phyloP scores from a whole-genome alignment of 225 moss, liverwort and hornwort genomes.

The Physcomitrium patens region DNA sequence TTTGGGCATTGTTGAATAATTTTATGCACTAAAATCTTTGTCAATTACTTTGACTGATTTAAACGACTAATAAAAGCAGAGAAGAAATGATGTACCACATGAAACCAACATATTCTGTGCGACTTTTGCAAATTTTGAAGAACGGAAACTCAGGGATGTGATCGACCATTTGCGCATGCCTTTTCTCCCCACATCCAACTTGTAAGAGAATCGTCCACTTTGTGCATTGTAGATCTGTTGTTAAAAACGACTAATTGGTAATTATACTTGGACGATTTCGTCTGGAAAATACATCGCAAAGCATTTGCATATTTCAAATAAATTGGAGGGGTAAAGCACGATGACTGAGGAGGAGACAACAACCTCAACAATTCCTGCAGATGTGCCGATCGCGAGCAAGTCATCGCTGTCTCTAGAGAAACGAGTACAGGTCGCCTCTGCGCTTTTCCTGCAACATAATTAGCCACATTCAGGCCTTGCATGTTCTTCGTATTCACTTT shows the following conservation, averaged over 20 bases:
- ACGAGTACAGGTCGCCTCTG: constrained; percentile 25
- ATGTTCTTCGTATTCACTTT: no score
- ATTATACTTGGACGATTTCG: no score
- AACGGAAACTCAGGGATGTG: constrained; percentile 61
- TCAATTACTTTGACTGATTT: background rate
- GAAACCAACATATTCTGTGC: constrained; percentile 67
- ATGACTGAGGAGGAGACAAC: background rate
- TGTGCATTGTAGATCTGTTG: constrained; percentile 54
- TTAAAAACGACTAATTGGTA: background rate
- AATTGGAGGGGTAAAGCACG: background rate
- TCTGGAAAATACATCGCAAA: background rate
- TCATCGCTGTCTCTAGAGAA: constrained; percentile 46
- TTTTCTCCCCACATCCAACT: constrained; percentile 61
- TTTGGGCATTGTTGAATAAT: background rate
- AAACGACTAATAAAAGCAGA: background rate
- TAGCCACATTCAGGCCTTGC: background rate
- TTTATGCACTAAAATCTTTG: background rate
- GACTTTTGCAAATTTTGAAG: constrained; percentile 53
- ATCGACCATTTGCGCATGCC: constrained; percentile 60
- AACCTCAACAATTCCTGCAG: constrained; percentile 44
- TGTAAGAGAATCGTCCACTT: constrained; percentile 47
- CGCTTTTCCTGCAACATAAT: constrained; percentile 25
- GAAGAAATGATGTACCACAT: constrained; percentile 50
- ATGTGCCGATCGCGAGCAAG: constrained; percentile 51
- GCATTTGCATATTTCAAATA: background rate